A percentile compares a stretch with the other conserved stretches of the same genome.
Conservation (phyloP, 2,329 filamentous ascomycete genomes). For the Didymella keratinophila region DNA sequence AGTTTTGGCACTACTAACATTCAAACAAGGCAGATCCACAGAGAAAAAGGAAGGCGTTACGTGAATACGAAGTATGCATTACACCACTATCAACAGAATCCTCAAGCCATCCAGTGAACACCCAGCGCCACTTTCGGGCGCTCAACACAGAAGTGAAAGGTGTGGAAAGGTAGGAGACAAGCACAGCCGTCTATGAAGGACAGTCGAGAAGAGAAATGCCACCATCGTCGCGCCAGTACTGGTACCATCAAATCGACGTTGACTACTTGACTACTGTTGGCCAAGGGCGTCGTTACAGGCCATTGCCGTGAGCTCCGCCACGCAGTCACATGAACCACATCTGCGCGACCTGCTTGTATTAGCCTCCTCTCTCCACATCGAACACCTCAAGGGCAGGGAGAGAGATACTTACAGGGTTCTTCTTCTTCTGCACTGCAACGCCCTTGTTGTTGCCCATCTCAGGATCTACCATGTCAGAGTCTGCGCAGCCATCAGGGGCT, state of each 20-base stretch:
- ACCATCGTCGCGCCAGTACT: no score
- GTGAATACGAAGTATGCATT: no score
- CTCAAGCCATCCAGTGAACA: not conserved
- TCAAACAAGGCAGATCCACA: not conserved
- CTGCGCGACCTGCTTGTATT: not conserved
- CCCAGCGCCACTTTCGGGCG: not conserved
- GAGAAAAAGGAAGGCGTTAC: not conserved
- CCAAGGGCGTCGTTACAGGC: no score
- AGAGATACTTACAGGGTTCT: not conserved
- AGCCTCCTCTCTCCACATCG: no score
- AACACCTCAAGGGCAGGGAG: no score
- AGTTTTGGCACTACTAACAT: no score
- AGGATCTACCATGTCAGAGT: no score
- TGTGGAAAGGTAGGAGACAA: not conserved
- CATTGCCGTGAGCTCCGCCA: not conserved
- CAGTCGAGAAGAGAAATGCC: not conserved
- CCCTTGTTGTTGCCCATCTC: no score
- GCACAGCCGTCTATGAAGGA: not conserved
- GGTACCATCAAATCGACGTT: no score
- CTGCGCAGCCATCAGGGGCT: not conserved
- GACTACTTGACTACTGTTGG: no score
- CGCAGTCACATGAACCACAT: conserved; percentile 10
- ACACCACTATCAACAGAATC: not conserved
- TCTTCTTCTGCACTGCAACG: no score
- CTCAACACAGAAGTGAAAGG: not conserved